Evolutionary conservation across 495 filamentous ascomycete genomes (phyloP).

Genomic region (Lophiostoma macrostomum): DNA sequence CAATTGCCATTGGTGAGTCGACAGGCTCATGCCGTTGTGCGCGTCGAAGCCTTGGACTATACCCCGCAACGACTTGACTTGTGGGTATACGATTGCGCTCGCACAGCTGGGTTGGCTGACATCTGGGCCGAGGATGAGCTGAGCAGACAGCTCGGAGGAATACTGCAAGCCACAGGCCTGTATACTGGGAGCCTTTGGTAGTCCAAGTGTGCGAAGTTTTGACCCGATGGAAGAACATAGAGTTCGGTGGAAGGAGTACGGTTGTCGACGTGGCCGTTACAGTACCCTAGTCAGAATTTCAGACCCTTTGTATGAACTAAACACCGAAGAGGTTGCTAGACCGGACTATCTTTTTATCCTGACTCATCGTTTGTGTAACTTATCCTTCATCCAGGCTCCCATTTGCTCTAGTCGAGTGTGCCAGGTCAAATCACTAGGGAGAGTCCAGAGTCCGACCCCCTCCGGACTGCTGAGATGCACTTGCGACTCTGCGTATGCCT

Average conservation of each 20-base stretch:
- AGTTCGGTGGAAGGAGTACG: too few relatives aligned
- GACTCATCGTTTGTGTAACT: background rate
- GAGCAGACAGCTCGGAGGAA: too few relatives aligned
- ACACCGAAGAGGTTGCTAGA: background rate
- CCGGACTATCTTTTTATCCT: background rate
- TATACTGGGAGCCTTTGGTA: too few relatives aligned
- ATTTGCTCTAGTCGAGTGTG: conserved; percentile 7
- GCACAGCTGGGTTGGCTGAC: background rate
- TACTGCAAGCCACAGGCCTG: too few relatives aligned
- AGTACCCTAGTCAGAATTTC: too few relatives aligned
- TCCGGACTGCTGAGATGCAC: conserved; percentile 2
- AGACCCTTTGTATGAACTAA: too few relatives aligned
- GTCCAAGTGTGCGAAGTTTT: too few relatives aligned
- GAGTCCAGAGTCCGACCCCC: conserved; percentile 23
- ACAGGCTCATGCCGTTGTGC: background rate
- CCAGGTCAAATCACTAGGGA: conserved; percentile 1
- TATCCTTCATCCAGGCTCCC: conserved; percentile 19
- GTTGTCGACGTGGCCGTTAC: too few relatives aligned
- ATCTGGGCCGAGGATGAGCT: background rate
- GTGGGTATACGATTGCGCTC: conserved; percentile 1
- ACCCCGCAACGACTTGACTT: background rate
- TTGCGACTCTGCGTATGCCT: conserved; percentile 12
- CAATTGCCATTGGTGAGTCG: background rate
- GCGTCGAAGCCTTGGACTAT: conserved; percentile 1
- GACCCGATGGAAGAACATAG: too few relatives aligned